Base-by-base conservation (phyloP, 192 early-diverging fungal genomes). In the Entomortierella parvispora region DNA sequence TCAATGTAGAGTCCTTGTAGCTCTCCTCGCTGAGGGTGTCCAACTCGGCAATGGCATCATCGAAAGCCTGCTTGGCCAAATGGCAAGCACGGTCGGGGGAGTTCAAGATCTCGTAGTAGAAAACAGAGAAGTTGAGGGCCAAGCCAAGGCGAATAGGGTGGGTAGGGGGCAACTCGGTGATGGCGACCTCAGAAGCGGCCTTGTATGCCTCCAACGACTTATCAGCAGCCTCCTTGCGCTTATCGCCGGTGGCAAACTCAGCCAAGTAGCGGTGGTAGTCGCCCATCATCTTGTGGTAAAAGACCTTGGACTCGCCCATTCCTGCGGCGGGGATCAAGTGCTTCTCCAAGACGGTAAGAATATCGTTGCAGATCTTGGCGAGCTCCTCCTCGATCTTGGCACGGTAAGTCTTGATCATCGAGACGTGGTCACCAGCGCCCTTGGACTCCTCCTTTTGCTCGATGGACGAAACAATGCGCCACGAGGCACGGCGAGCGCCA, bases 261-360 rank as follows among this genome's bases (percentile, higher is more conserved):
- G 96, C 96, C 43, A 98, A 92, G 84, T 98, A 98, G 81, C 96
- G 92, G 88, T 96, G 93, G 89, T 98, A 98, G 84, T 98, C 96
- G 64, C 96, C 97, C 93, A 96, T 96, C 97, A 99, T 97, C 90
- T 98, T 98, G 91, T 93, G 96, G 90, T 97, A 99, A 86, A 99
- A 99, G 80, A 99, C 95, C 88, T 95, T 96, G 70, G 97, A 97
- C 87, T 99, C 97, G 80, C 94, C 92, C 84, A 93, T 90, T 72
- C 90, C 90, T 63, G 94, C 94, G 62, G 87, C 83, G 57, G 93
- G 92, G 71, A 99, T 93, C 61, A 99, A 82, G 85, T 96, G 87
- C 49, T 96, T 88, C 77, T 89, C 88, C 62, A 99, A 88, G 47
- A 99, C 97, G 26, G 81, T 65, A 33, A 99, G 90, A 68, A 99